phyloP scores from a whole-genome alignment of 805 yeast genomes.

The Komagataella populi region DNA sequence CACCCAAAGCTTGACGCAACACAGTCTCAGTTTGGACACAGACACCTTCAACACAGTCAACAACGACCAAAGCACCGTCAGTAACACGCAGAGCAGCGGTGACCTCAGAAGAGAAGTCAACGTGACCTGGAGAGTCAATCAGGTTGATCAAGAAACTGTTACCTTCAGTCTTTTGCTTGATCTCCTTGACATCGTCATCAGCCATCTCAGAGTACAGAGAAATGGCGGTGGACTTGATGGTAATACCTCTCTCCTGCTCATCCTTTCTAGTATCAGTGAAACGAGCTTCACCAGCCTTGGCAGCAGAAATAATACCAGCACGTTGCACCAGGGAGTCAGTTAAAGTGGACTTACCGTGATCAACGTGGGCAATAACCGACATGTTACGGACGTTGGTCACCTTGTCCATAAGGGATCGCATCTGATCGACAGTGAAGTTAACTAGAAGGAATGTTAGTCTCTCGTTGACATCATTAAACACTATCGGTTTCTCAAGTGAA shows the following conservation, averaged over 20 bases:
- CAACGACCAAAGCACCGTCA: conserved; percentile 99
- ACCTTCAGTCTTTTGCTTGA: conserved; percentile 88
- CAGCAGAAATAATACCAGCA: conserved; percentile 99
- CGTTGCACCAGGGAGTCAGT: conserved; percentile 98
- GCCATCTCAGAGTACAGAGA: conserved; percentile 83
- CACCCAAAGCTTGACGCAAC: conserved; percentile 97
- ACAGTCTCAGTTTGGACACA: conserved; percentile 99
- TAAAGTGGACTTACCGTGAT: conserved; percentile 99
- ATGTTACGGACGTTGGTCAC: conserved; percentile 99
- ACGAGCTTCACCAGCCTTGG: conserved; percentile 99
- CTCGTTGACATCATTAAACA: background rate
- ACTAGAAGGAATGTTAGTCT: conserved; percentile 12
- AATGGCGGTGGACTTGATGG: conserved; percentile 97
- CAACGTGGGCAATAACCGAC: conserved; percentile 99
- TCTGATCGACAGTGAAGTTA: conserved; percentile 70
- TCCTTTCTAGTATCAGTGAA: conserved; percentile 99
- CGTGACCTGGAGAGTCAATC: conserved; percentile 99
- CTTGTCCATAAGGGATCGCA: conserved; percentile 98
- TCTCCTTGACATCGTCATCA: conserved; percentile 78
- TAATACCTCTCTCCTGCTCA: conserved; percentile 99
- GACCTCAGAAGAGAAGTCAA: conserved; percentile 99
- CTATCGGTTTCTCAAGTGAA: background rate
- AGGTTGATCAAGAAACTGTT: conserved; percentile 92
- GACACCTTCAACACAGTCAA: conserved; percentile 99
- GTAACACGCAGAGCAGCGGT: conserved; percentile 99